Evolutionary conservation across 441 rosid species (phyloP), one percentile per base, ranked within the genome.

Genomic region (Pelargonium cotyledonis): DNA sequence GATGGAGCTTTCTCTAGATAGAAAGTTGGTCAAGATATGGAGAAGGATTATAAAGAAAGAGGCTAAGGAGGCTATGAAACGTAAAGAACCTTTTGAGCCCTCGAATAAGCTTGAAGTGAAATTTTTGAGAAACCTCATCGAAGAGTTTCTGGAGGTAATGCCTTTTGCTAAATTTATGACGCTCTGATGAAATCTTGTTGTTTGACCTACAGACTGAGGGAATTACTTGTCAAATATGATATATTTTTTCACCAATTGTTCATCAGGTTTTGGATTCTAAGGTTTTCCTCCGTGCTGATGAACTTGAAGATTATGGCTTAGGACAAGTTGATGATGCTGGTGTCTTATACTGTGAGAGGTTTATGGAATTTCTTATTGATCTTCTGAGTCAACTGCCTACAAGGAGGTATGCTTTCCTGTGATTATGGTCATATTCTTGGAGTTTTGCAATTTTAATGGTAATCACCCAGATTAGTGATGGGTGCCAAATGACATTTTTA

Each of bases 341-440:
- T 62, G 81, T 92, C 63, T 75, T 95, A 70, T 92, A 92, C 70
- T 92, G 99, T 49, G 99, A 95, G 83, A 92, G 99, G 72, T 95
- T 95, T 81, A 84, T 95, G 88, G 99, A 95, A 74, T 95, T 95
- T 85, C 93, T 95, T 72, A 95, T 95, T 68, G 99, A 95, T 80
- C 80, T 95, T 77, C 80, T 95, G 78, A 95, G 97, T 82, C 99
- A 95, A 81, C 87, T 95, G 74, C 99, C 99, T 51, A 92, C 99
- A 21, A 90, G 99, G 83, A 95, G 99, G 99, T 92, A 83, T 46
- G 19, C 38, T 29, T 4, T 16, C 71, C 49, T 23, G 63, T 65
- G 38, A 31, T 41, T 35, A 5, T 43, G 21, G 26, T 21, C 43
- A 31, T 43, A 6, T 44, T 68, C 58, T 51, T 49, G n/a, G 44